Base-by-base conservation (phyloP, 2,329 filamentous ascomycete species). In the Hymenoscyphus salicellus region DNA sequence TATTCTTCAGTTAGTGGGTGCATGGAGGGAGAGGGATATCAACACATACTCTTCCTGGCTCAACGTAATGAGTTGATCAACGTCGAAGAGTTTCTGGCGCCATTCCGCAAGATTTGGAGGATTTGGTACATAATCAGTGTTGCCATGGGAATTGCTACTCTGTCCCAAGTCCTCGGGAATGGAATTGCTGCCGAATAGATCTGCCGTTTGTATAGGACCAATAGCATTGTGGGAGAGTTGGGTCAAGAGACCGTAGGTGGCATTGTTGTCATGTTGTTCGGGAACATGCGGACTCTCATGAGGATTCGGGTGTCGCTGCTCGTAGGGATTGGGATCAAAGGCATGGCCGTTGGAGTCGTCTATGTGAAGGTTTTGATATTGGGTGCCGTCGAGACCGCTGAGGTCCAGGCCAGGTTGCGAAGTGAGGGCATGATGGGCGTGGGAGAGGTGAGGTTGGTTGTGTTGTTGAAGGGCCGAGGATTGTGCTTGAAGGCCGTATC, bases 21-120 rank as follows among this genome's bases (percentile, higher is more conserved):
- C 10, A 52, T 52, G 46, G 26, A 26, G 46, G n/a, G 46, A 52
- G 46, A 20, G 20, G 20, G 11, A 26, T 52, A 23, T 49, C 11
- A 33, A 10, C 17, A 76, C 83, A 68, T 83, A 91, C 87, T 93
- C 84, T 67, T 92, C 88, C 75, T 92, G 86, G 33, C 84, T 91
- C 70, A 94, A 77, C 14, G 88, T 84, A 65, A 93, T 89, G 56
- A 83, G 84, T 55, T 90, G 87, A 70, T 92, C 86, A n/a, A 92
- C 87, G 72, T 90, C 83, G 75, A 93, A 94, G 56, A 93, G 78
- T 72, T 82, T 88, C 70, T 89, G 81, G 60, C 91, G 82, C 91
- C 91, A 94, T 66, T 81, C 79, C 14, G 85, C 80, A 58, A 93
- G 79, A 69, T 89, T 81, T 2, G 89, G 89, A 46, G 90, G 90